These are phyloP conservation scores for Ilex aquifolium DNA, from an alignment of 257 asterid species.

Conservation along the genomic window DNA sequence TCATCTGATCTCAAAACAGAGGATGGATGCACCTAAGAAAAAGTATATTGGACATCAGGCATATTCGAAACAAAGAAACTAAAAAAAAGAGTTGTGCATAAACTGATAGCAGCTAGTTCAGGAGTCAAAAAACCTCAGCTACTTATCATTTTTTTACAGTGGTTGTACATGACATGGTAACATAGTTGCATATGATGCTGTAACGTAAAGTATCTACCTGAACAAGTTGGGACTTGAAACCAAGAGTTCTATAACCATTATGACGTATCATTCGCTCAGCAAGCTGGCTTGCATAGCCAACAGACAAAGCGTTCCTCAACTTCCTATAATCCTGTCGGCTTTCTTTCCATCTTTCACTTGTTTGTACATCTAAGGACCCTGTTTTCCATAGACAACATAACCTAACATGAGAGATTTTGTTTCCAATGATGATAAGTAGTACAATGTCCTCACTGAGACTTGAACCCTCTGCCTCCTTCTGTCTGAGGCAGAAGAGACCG, in stretches of 20 bases:
- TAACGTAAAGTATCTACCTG: conserved; percentile 43
- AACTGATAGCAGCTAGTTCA: not conserved
- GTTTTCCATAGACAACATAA: conserved; percentile 10
- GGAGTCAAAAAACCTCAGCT: not conserved
- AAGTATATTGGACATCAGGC: not conserved
- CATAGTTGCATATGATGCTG: not conserved
- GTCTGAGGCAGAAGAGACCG: too few relatives aligned
- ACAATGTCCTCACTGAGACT: too few relatives aligned
- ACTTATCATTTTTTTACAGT: too few relatives aligned
- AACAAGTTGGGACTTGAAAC: conserved; percentile 84
- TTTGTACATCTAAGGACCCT: conserved; percentile 68
- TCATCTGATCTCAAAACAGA: conserved; percentile 74
- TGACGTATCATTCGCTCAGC: conserved; percentile 94
- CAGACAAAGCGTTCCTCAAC: conserved; percentile 80
- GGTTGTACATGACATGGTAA: too few relatives aligned
- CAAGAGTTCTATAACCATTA: conserved; percentile 80
- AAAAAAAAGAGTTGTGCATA: not conserved
- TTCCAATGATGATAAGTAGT: too few relatives aligned
- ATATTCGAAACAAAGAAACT: too few relatives aligned
- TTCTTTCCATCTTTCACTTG: conserved; percentile 47
- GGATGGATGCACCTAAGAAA: conserved; percentile 74
- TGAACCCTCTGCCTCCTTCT: too few relatives aligned
- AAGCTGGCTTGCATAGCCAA: conserved; percentile 86
- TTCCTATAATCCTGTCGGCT: conserved; percentile 49
- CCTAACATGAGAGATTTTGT: too few relatives aligned